These are phyloP conservation scores for Sphaerulina populicola DNA, from an alignment of 2,329 filamentous ascomycete species.

Conservation along the genomic window DNA sequence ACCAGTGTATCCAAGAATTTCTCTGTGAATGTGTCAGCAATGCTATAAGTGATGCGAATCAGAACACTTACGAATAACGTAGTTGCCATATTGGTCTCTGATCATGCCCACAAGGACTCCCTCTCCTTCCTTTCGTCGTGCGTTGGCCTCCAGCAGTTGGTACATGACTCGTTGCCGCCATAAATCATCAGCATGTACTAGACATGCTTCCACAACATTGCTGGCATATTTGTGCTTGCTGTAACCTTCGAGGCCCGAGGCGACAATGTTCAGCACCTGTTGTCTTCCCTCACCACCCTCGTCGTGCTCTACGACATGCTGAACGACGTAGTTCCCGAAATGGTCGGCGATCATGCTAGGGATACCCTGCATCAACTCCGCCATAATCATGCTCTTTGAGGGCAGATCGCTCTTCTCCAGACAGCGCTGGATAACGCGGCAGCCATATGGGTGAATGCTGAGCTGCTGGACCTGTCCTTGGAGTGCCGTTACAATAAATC, in stretches of 20 bases:
- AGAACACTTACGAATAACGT: constrained; percentile 78
- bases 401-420: constrained; percentile 65
- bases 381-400: constrained; percentile 63
- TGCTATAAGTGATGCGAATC: not conserved
- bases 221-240: constrained; percentile 96
- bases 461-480: constrained; percentile 64
- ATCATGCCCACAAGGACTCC: constrained; percentile 68
- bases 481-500: constrained; percentile 77
- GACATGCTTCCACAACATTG: constrained; percentile 93
- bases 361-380: constrained; percentile 68
- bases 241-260: constrained; percentile 60
- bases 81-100: constrained; percentile 89
- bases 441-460: constrained; percentile 75
- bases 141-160: constrained; percentile 52
- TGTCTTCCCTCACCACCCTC: constrained; percentile 43
- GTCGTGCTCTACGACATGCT: constrained; percentile 79
- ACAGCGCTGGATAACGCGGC: constrained; percentile 86
- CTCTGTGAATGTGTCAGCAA: constrained; percentile 47
- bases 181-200: constrained; percentile 59
- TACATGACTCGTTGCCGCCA: constrained; percentile 62
- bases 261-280: constrained; percentile 65
- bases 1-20: constrained; percentile 57
- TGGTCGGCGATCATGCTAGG: constrained; percentile 70
- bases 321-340: constrained; percentile 93
- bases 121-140: constrained; percentile 44